A percentile compares a stretch with the other conserved stretches of the same genome.
Conservation (phyloP, 352 stramenopile species). For the Phytophthora syringae region DNA sequence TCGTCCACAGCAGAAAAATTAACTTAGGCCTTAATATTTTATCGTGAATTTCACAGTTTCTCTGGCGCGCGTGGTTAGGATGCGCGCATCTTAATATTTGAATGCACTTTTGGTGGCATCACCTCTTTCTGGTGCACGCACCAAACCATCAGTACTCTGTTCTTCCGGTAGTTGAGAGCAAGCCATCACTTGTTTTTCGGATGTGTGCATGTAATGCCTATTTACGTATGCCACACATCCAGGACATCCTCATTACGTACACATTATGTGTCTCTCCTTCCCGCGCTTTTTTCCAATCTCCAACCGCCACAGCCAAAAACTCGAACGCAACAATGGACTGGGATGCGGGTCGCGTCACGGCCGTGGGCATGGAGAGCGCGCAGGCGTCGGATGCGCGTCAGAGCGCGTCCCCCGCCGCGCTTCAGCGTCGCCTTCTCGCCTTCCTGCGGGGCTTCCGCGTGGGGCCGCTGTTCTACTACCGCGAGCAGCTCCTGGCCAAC, state of each 20-base stretch:
- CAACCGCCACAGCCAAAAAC: background rate
- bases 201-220: too few relatives aligned
- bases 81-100: too few relatives aligned
- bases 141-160: too few relatives aligned
- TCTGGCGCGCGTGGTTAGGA: too few relatives aligned
- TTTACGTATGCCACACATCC: background rate
- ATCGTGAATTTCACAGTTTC: too few relatives aligned
- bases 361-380: constrained; percentile 82
- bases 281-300: constrained; percentile 12
- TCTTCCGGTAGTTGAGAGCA: too few relatives aligned
- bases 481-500: constrained; percentile 89
- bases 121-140: too few relatives aligned
- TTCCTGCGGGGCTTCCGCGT: constrained; percentile 91
- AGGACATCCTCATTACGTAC: background rate
- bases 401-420: constrained; percentile 52
- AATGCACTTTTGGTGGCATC: too few relatives aligned
- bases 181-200: too few relatives aligned
- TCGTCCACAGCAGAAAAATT: too few relatives aligned
- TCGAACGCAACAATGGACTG: constrained; percentile 65
- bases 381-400: constrained; percentile 57
- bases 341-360: constrained; percentile 79
- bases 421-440: constrained; percentile 71
- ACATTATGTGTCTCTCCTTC: background rate
- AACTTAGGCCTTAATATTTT: too few relatives aligned
- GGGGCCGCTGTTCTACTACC: constrained; percentile 89